Evolutionary conservation across 176 grass and related monocot species (phyloP).

Genomic region (Avena eriantha): DNA sequence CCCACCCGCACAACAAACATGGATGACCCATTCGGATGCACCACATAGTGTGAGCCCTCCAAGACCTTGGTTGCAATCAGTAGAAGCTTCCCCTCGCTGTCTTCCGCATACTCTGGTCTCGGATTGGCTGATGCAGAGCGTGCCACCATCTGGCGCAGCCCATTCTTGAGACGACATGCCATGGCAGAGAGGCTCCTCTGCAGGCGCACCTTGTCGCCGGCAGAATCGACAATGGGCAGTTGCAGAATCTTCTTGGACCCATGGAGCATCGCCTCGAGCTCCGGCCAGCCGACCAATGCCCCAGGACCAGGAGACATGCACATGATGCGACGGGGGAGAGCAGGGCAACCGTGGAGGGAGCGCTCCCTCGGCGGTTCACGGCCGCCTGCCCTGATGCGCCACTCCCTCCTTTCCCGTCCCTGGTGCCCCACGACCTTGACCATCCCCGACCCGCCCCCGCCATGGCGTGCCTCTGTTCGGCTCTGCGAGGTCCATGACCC

Average conservation of each 20-base stretch:
- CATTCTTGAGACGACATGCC: constrained; percentile 59
- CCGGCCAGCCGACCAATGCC: constrained; percentile 51
- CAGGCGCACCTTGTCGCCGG: constrained; percentile 34
- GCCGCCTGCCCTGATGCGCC: no score
- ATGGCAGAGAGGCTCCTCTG: constrained; percentile 64
- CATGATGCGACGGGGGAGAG: no score
- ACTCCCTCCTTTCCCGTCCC: no score
- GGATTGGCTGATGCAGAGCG: constrained; percentile 49
- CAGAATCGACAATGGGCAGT: not conserved
- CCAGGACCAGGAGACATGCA: not conserved
- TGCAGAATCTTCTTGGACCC: constrained; percentile 33
- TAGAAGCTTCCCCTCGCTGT: constrained; percentile 51
- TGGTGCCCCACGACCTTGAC: no score
- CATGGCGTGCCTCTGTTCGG: no score
- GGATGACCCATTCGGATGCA: constrained; percentile 85
- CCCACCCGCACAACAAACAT: constrained; percentile 69
- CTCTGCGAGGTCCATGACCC: no score
- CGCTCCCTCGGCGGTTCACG: no score
- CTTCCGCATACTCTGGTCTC: constrained; percentile 42
- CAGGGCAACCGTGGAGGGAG: no score
- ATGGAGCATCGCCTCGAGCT: constrained; percentile 37
- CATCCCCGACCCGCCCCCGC: no score
- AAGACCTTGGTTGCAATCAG: constrained; percentile 86
- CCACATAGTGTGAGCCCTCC: constrained; percentile 86
- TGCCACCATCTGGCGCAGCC: constrained; percentile 67